Conservation (phyloP, 345 rosid species). For the Rhizophora mangle region DNA sequence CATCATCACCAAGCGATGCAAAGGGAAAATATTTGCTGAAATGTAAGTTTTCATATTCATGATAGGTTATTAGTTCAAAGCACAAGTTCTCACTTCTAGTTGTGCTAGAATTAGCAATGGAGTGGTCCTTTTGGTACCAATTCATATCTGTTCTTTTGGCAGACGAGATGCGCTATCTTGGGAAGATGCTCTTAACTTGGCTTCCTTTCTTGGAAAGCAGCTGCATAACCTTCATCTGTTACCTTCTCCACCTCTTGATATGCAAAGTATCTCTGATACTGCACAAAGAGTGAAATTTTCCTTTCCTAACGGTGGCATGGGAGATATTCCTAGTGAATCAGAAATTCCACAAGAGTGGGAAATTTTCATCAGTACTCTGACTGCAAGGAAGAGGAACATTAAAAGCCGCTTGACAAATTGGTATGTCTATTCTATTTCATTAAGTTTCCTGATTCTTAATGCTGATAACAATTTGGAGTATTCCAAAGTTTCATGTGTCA, state of each 20-base stretch:
- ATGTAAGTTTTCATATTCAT: constrained; percentile 51
- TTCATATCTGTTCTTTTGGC: constrained; percentile 27
- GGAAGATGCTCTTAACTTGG: constrained; percentile 57
- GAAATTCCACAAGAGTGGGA: constrained; percentile 70
- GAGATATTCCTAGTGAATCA: constrained; percentile 23
- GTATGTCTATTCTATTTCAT: constrained; percentile 28
- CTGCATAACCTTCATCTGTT: constrained; percentile 68
- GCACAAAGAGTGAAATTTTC: constrained; percentile 21
- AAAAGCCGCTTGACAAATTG: constrained; percentile 56
- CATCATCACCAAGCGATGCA: constrained; percentile 81
- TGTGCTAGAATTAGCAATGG: constrained; percentile 11
- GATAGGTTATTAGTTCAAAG: constrained; percentile 1
- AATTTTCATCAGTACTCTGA: constrained; percentile 46
- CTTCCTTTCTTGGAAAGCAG: constrained; percentile 81
- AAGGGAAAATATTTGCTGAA: constrained; percentile 81
- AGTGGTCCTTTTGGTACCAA: constrained; percentile 1
- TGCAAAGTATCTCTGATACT: constrained; percentile 33
- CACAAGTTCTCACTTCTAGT: constrained; percentile 1
- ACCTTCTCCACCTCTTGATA: constrained; percentile 57
- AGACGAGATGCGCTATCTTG: constrained; percentile 70
- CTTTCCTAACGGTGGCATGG: constrained; percentile 23
- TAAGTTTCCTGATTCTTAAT: not conserved
- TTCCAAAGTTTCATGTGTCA: not conserved
- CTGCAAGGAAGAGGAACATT: constrained; percentile 50
- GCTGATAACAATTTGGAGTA: not conserved